Conservation (phyloP, 768 basidiomycete species). For the Hygrophoropsis aurantiaca region DNA sequence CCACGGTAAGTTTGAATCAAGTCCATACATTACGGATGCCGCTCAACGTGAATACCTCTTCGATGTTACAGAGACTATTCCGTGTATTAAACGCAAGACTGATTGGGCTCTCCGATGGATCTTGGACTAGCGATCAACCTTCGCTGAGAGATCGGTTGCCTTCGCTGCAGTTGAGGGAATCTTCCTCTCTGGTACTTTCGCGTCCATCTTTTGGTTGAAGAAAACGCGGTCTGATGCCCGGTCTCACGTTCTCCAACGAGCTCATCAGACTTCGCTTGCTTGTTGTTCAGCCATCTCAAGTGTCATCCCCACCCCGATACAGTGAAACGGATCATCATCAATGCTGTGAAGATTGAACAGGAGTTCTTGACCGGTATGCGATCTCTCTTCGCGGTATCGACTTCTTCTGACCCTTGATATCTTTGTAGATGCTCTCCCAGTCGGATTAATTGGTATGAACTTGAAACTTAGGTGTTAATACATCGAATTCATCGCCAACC, state of each 20-base stretch:
- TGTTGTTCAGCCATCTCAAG: slow-evolving; percentile 81
- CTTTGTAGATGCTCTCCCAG: slow-evolving; percentile 74
- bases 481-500: slow-evolving; percentile 90
- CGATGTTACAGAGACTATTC: slow-evolving; percentile 91
- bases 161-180: slow-evolving; percentile 97
- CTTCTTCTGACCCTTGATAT: neutral
- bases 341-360: slow-evolving; percentile 86
- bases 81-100: slow-evolving; percentile 89
- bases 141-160: slow-evolving; percentile 86
- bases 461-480: slow-evolving; percentile 84
- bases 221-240: slow-evolving; percentile 97
- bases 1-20: no score
- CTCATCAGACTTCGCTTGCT: slow-evolving; percentile 95
- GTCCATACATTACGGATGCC: slow-evolving; percentile 86
- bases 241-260: slow-evolving; percentile 94
- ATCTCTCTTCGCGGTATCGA: neutral
- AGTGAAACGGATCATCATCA: slow-evolving; percentile 66
- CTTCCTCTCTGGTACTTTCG: slow-evolving; percentile 93
- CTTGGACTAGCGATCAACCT: slow-evolving; percentile 72
- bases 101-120: slow-evolving; percentile 95
- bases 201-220: slow-evolving; percentile 96
- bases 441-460: slow-evolving; percentile 91
- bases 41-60: slow-evolving; percentile 79
- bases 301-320: slow-evolving; percentile 80
- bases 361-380: slow-evolving; percentile 75